Conservation (phyloP, 441 rosid genomes). For the Gossypium trilobum region DNA sequence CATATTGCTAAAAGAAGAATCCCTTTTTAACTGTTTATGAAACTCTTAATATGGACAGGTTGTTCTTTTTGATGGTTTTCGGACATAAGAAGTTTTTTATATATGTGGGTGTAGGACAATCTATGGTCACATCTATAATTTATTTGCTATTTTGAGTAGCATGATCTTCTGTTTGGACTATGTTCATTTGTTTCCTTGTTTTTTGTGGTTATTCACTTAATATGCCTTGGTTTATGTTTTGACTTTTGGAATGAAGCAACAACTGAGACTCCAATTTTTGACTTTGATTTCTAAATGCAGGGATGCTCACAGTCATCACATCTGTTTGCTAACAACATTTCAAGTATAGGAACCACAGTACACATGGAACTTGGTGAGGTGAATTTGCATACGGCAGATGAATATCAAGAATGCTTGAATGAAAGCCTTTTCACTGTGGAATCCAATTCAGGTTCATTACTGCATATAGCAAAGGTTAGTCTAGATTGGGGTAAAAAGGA, state of each 20-base stretch:
- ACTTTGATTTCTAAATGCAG: conserved; percentile 31
- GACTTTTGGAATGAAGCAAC: conserved; percentile 4
- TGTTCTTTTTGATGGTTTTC: neutral
- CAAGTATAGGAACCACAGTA: conserved; percentile 59
- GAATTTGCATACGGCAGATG: conserved; percentile 88
- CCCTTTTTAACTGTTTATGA: neutral
- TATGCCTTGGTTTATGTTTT: conserved; percentile 4
- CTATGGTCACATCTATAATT: neutral
- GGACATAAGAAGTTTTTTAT: neutral
- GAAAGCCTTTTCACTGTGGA: conserved; percentile 80
- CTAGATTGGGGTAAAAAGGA: conserved; percentile 90
- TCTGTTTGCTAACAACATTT: conserved; percentile 82
- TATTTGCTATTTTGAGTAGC: neutral
- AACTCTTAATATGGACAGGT: neutral
- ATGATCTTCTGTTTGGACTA: neutral
- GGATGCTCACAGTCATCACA: conserved; percentile 94
- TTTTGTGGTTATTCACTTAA: neutral
- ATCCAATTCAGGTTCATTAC: conserved; percentile 80
- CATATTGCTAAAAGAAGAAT: conserved; percentile 9
- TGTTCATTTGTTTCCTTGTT: neutral
- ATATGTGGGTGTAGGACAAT: conserved; percentile 1
- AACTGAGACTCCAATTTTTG: neutral
- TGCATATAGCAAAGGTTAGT: conserved; percentile 86
- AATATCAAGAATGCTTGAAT: conserved; percentile 78
- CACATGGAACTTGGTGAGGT: conserved; percentile 97